Evolutionary conservation across 139 green algal species (phyloP), one percentile per base, ranked within the genome.

Genomic region (Haematococcus lacustris): DNA sequence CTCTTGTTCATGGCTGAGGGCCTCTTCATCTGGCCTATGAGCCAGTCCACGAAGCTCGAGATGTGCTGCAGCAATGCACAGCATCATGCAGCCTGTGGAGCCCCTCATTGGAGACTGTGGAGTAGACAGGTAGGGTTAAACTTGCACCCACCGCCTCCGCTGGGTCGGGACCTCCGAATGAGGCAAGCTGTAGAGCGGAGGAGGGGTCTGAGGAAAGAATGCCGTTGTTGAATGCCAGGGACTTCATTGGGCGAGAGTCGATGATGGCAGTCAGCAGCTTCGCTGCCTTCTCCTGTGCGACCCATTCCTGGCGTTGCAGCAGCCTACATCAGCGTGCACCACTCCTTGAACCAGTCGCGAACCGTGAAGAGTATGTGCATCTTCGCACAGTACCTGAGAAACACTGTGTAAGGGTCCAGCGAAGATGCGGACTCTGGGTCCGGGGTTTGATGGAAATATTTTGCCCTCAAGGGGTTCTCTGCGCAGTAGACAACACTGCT

Each of bases 221-320:
- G 3, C 71, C 69, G 39, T 73, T 79, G 3, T 66, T 73, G 38
- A 85, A 79, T 2, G 75, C 73, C 1, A 60, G n/a, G 13, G 70
- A 77, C 63, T 88, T 88, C 38, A 82, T 62, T 0, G 90, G 89
- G 21, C 90, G 82, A 28, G 64, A 70, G 2, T 77, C 85, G 50
- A 97, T 70, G 7, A 94, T 74, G 21, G 75, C 80, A 0, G 85
- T 81, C 33, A 97, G 83, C 73, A 96, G 71, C 47, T 78, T 77
- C 73, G 79, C 84, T 30, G 91, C 86, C 76, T 93, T 96, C 39
- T 93, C 88, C 78, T 97, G 88, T 0, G 92, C 93, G 82, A 92
- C 94, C 92, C 92, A 97, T 77, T 97, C 93, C 32, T 83, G 79
- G 53, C 91, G 87, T 78, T 91, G 85, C 69, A 97, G 86, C 68